Evolutionary conservation across 345 rosid genomes (phyloP).

Genomic region (Citrus australasica): DNA sequence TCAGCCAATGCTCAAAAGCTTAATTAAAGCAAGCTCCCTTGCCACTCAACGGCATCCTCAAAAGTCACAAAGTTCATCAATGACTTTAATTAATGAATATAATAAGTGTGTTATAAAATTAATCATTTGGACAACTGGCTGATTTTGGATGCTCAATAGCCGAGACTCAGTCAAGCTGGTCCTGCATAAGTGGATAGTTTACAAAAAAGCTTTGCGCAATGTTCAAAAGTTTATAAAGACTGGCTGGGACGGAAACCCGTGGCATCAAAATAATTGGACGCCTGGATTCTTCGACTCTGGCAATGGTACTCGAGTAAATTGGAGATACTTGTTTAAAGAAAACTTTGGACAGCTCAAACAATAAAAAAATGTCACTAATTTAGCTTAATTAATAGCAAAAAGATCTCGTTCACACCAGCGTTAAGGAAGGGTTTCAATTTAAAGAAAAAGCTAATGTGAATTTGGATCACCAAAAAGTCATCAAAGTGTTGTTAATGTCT

Average conservation of each 20-base stretch:
- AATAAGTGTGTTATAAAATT: not conserved
- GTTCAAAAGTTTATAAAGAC: not conserved
- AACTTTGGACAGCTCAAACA: not conserved
- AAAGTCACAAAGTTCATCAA: not conserved
- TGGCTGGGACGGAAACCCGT: conserved; percentile 5
- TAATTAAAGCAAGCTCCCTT: not conserved
- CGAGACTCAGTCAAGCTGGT: conserved; percentile 16
- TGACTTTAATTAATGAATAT: not conserved
- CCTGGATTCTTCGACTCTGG: not conserved
- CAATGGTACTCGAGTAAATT: not conserved
- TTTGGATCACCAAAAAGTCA: not conserved
- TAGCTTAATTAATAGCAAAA: not conserved
- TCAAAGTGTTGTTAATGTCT: conserved; percentile 1
- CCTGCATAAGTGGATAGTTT: not conserved
- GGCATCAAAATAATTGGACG: not conserved
- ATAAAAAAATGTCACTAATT: not conserved
- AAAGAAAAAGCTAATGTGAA: not conserved
- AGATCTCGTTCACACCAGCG: not conserved
- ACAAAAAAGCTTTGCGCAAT: conserved; percentile 3
- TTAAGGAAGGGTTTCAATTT: not conserved
- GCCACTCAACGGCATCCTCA: not conserved
- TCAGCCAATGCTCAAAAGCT: not conserved
- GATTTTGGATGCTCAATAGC: not conserved
- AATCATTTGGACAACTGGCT: not conserved
- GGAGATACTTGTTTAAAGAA: not conserved